Base-by-base conservation (phyloP, 1,284 basidiomycete species). In the Apiotrichum sp. region DNA sequence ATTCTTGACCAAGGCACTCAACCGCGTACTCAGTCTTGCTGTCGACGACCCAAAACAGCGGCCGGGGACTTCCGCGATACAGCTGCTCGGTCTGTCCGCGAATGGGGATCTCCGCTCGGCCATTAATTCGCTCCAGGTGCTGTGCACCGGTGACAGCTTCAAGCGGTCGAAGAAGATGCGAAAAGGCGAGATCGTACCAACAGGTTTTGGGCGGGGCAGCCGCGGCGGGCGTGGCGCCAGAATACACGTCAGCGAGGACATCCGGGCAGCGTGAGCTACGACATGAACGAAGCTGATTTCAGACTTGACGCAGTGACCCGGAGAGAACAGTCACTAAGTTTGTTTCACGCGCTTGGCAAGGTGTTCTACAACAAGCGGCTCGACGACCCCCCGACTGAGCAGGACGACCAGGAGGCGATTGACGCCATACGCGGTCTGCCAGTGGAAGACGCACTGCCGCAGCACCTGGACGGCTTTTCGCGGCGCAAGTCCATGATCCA, bases 281-380 rank as follows among this genome's bases (percentile, higher is more conserved):
- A 22, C 22, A 22, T 22, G 22, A 22, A 22, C 22, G 22, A 22
- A 22, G 22, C 55, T 53, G 56, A 58, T 39, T 9, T 6, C 47
- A 79, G 76, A 14, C 63, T 92, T 62, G 86, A 89, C 68, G 81
- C 83, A 2, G 80, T 92, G 1, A 88, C 89, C 14, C 78, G 86
- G 52, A 80, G 91, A 49, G 95, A 98, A 66, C 86, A 91, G 64
- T 88, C 86, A 54, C 78, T 99, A 8, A 85, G 84, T 3, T 78
- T 99, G 41, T 98, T 98, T 68, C 96, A 98, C 76, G 78, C 97
- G 6, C 78, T 99, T 39, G 96, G 95, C 6, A 95, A 89, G 75
- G 82, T 98, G 2, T 75, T 98, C 50, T 98, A 95, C 73, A 98
- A 96, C 74, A 99, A 98, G 75, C 84, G 95, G 1, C 59, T 74